Conservation (phyloP, 306 rosid species). For the Quercus suber region DNA sequence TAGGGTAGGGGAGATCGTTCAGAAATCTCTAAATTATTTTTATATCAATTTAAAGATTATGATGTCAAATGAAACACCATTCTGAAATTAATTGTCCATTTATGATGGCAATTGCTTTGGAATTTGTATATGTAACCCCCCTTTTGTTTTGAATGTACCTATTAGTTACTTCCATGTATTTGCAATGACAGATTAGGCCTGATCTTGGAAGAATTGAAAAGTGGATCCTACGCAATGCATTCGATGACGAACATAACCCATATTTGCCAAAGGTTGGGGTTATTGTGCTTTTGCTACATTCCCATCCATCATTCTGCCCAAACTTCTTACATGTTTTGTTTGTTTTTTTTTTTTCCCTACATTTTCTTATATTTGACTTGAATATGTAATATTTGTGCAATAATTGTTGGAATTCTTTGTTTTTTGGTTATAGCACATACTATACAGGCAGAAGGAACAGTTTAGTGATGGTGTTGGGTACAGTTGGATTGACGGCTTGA, state of each 20-base stretch:
- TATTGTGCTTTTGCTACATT: constrained; percentile 13
- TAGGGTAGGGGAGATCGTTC: background rate
- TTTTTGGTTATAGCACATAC: constrained; percentile 58
- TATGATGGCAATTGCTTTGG: background rate
- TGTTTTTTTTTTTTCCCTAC: background rate
- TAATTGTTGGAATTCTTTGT: constrained; percentile 7
- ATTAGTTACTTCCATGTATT: constrained; percentile 10
- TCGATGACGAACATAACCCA: constrained; percentile 81
- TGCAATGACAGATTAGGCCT: constrained; percentile 61
- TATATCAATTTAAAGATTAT: background rate
- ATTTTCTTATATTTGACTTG: background rate
- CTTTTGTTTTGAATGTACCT: background rate
- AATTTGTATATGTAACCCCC: background rate
- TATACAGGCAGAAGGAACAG: constrained; percentile 97
- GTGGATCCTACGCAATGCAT: constrained; percentile 96
- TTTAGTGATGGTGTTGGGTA: constrained; percentile 98
- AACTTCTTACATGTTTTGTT: background rate
- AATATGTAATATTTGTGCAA: background rate
- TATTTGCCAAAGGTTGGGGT: constrained; percentile 85
- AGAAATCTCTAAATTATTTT: constrained; percentile 1
- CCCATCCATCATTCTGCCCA: background rate
- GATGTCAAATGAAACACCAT: no score
- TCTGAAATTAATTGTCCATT: background rate
- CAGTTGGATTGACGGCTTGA: constrained; percentile 97
- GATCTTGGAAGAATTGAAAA: constrained; percentile 94